Percentiles rank a stretch among this genome's conserved stretches.
phyloP scores from a whole-genome alignment of 129 eudicot species.

The Artemisia tridentata region DNA sequence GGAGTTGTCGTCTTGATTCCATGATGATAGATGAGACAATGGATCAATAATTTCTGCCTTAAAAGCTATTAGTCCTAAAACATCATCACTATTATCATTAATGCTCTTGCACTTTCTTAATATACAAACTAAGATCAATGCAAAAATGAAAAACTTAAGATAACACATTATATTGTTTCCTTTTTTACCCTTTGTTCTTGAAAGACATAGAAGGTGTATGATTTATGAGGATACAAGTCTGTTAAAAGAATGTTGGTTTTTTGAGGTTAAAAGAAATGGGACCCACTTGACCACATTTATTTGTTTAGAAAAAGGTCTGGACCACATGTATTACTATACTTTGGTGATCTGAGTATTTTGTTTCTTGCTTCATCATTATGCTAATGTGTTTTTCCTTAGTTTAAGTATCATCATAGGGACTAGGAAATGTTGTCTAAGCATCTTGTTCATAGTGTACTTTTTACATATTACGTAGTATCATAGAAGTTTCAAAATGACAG shows the following conservation, averaged over 20 bases:
- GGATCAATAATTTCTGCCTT: constrained; percentile 67
- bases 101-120: constrained; percentile 23
- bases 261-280: constrained; percentile 25
- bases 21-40: constrained; percentile 45
- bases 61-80: constrained; percentile 86
- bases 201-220: constrained; percentile 21
- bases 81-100: constrained; percentile 58
- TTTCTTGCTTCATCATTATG: constrained; percentile 27
- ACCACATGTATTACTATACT: constrained; percentile 33
- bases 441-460: neutral
- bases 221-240: constrained; percentile 18
- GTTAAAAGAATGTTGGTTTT: constrained; percentile 8
- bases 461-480: no score
- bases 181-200: neutral
- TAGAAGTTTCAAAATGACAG: no score
- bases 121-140: constrained; percentile 28
- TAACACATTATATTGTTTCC: constrained; percentile 13
- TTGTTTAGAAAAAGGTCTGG: neutral
- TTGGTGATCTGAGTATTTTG: constrained; percentile 31
- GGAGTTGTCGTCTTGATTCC: constrained; percentile 84
- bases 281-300: constrained; percentile 37
- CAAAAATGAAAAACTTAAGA: constrained; percentile 36
- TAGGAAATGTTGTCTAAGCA: neutral
- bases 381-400: constrained; percentile 28
- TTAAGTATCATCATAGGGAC: neutral